Evolutionary conservation across 345 rosid genomes (phyloP).

Genomic region (Melaleuca quinquenervia): DNA sequence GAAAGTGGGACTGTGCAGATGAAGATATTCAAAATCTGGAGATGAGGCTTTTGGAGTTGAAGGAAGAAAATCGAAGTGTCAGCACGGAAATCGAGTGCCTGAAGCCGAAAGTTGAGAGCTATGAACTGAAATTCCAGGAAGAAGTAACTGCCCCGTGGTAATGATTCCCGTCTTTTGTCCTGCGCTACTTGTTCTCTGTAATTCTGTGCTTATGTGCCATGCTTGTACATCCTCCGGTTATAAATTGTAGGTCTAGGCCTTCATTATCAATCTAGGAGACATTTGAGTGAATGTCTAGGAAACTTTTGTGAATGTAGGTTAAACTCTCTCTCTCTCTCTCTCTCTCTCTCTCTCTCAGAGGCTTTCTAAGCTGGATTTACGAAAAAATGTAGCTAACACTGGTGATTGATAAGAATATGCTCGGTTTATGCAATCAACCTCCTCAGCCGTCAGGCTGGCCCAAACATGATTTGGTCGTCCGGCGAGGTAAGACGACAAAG

Average conservation of each 20-base stretch:
- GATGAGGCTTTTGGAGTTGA: conserved; percentile 38
- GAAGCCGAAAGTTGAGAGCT: conserved; percentile 33
- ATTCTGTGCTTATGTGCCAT: neutral
- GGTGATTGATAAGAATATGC: neutral
- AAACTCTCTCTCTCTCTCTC: neutral
- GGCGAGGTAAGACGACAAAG: neutral
- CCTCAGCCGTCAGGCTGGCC: neutral
- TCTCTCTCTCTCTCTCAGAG: neutral
- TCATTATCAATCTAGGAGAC: neutral
- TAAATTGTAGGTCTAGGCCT: neutral
- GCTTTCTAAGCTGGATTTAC: neutral
- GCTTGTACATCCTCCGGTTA: neutral
- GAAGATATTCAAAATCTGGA: conserved; percentile 38
- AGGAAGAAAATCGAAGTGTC: conserved; percentile 21
- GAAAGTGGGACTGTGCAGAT: conserved; percentile 11
- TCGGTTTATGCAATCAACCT: neutral
- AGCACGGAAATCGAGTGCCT: conserved; percentile 25
- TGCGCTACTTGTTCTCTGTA: neutral
- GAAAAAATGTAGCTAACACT: neutral
- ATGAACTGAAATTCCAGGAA: conserved; percentile 35
- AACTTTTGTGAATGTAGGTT: neutral
- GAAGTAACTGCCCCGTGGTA: conserved; percentile 51
- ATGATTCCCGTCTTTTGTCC: neutral
- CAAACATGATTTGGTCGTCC: neutral
- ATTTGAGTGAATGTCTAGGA: neutral